phyloP scores from a whole-genome alignment of 768 basidiomycete genomes.

The Lanmaoa pseudosensibilis region DNA sequence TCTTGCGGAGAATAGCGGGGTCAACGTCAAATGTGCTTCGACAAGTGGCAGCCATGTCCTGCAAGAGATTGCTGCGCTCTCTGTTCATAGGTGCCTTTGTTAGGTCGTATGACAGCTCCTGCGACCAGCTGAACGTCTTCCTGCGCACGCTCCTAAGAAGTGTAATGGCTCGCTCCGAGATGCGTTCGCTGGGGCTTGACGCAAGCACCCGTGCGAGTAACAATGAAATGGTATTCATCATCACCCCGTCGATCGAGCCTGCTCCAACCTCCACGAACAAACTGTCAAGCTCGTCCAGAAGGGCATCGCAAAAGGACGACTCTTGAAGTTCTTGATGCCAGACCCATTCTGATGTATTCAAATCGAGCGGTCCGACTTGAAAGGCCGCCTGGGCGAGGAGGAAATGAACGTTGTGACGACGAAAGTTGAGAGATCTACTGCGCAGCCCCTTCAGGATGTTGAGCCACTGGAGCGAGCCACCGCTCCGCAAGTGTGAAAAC shows the following conservation, averaged over 20 bases:
- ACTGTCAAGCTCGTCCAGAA: neutral
- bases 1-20: neutral
- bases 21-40: neutral
- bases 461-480: neutral
- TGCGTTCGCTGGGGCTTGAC: neutral
- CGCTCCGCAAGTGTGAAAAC: neutral
- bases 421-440: neutral
- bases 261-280: neutral
- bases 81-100: neutral
- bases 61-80: neutral
- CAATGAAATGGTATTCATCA: conserved; percentile 31
- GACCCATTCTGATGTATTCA: neutral
- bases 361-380: conserved; percentile 25
- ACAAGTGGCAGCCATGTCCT: neutral
- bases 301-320: neutral
- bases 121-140: neutral
- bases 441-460: neutral
- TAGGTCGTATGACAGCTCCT: neutral
- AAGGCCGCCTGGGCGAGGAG: neutral
- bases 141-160: neutral
- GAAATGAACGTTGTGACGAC: neutral
- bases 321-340: neutral
- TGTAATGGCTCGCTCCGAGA: neutral
- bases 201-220: conserved; percentile 15
- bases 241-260: conserved; percentile 22